Conservation (phyloP, 495 filamentous ascomycete genomes). For the Articulospora tetracladia region DNA sequence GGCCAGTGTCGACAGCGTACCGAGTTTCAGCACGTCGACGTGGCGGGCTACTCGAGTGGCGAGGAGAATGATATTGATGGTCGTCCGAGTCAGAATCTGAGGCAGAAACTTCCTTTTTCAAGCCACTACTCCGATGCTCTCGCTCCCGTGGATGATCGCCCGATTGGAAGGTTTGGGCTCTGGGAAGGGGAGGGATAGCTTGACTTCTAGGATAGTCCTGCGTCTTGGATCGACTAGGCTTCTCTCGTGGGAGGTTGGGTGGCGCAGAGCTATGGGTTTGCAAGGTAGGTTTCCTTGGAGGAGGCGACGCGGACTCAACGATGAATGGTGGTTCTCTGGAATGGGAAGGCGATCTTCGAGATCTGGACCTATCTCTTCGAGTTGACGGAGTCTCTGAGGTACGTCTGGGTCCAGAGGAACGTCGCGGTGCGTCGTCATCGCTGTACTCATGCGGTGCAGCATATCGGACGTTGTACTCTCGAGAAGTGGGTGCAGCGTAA, state of each 20-base stretch:
- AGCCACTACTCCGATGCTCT: conserved; percentile 17
- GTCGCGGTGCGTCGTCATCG: conserved; percentile 25
- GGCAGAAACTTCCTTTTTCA: conserved; percentile 16
- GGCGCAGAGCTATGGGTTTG: conserved; percentile 24
- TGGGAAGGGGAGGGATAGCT: conserved; percentile 14
- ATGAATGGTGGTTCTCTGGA: conserved; percentile 16
- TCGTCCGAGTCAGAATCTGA: conserved; percentile 20
- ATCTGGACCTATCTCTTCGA: conserved; percentile 17
- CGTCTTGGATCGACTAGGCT: conserved; percentile 24
- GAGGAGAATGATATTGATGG: conserved; percentile 3
- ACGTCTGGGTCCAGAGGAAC: conserved; percentile 23
- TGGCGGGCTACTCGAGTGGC: conserved; percentile 17
- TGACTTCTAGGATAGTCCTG: conserved; percentile 18
- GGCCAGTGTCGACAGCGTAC: conserved; percentile 16
- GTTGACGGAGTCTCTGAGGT: conserved; percentile 16
- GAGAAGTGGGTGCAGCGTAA: conserved; percentile 7
- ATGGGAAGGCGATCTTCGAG: conserved; percentile 8
- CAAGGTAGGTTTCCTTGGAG: conserved; percentile 19
- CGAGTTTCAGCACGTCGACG: conserved; percentile 7
- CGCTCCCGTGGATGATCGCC: conserved; percentile 10
- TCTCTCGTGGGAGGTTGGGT: conserved; percentile 9
- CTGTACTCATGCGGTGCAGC: conserved; percentile 13
- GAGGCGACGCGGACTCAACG: conserved; percentile 24
- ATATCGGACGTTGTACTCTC: conserved; percentile 16
- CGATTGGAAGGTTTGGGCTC: conserved; percentile 19